Percentiles rank a stretch among this genome's conserved stretches.
phyloP scores from a whole-genome alignment of 495 filamentous ascomycete genomes.

The Penicillium samsonianum region DNA sequence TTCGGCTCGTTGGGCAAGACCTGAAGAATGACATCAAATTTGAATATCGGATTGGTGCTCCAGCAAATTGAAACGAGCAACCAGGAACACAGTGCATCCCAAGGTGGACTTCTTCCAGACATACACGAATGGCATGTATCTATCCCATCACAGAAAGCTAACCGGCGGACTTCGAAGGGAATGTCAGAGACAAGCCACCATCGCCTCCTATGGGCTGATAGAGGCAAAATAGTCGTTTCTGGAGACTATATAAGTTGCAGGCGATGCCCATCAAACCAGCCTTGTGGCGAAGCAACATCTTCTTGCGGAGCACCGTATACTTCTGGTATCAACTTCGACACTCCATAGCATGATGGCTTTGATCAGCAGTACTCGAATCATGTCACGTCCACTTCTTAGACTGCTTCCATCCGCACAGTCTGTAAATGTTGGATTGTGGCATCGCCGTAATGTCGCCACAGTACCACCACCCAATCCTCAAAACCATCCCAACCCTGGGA shows the following conservation, averaged over 20 bases:
- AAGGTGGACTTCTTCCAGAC: background rate
- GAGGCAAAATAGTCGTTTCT: background rate
- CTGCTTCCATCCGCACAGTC: conserved; percentile 7
- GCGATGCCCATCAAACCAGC: background rate
- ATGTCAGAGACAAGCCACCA: background rate
- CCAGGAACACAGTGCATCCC: background rate
- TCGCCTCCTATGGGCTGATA: conserved; percentile 5
- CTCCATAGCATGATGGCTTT: background rate
- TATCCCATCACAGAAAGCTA: background rate
- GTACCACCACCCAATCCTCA: conserved; percentile 17
- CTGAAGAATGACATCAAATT: conserved; percentile 11
- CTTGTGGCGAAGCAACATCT: background rate
- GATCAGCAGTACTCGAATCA: background rate
- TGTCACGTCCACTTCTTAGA: conserved; percentile 12
- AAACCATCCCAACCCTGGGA: conserved; percentile 55
- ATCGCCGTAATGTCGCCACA: conserved; percentile 17
- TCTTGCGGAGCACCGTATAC: background rate
- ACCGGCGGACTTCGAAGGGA: background rate
- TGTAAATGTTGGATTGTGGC: conserved; percentile 5
- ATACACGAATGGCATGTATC: background rate
- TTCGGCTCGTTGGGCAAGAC: background rate
- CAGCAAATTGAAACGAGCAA: conserved; percentile 1
- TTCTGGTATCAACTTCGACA: background rate
- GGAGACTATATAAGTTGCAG: conserved; percentile 2
- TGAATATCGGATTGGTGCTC: background rate